Conservation (phyloP, 1,284 basidiomycete genomes). For the Cutaneotrichosporon daszewskae region DNA sequence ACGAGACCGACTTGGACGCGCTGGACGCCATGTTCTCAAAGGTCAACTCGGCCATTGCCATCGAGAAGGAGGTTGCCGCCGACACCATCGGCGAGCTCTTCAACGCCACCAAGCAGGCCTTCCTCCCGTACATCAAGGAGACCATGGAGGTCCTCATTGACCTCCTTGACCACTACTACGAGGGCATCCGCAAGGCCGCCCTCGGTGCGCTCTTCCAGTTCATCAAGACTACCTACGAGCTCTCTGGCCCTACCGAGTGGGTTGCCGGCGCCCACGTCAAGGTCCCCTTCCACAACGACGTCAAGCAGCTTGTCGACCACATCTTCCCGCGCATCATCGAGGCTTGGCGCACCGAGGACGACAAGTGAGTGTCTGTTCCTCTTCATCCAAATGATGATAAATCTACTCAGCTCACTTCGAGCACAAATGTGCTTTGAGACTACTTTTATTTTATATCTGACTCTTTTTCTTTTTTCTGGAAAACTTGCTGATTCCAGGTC, state of each 20-base stretch:
- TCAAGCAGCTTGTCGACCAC: slow-evolving; percentile 75
- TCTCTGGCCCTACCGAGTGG: slow-evolving; percentile 80
- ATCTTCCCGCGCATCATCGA: slow-evolving; percentile 73
- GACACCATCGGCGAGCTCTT: slow-evolving; percentile 94
- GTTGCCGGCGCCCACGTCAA: slow-evolving; percentile 60
- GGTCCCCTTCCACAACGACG: slow-evolving; percentile 63
- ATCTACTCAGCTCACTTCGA: slow-evolving; percentile 85
- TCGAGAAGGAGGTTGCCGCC: slow-evolving; percentile 98
- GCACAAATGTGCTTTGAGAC: slow-evolving; percentile 59
- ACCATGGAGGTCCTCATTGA: slow-evolving; percentile 74
- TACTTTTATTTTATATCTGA: slow-evolving; percentile 44
- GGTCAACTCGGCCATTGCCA: slow-evolving; percentile 92
- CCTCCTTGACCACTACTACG: slow-evolving; percentile 91
- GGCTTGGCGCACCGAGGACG: slow-evolving; percentile 91
- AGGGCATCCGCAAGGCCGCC: slow-evolving; percentile 94
- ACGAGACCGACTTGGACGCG: slow-evolving; percentile 75
- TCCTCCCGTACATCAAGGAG: slow-evolving; percentile 71
- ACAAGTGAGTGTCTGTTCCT: slow-evolving; percentile 68
- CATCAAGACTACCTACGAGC: slow-evolving; percentile 85
- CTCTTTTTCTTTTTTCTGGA: slow-evolving; percentile 9
- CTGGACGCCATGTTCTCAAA: slow-evolving; percentile 60
- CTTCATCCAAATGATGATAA: slow-evolving; percentile 54
- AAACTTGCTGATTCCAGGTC: slow-evolving; percentile 56
- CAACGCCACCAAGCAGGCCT: slow-evolving; percentile 70
- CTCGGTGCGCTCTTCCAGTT: slow-evolving; percentile 84